These are phyloP conservation scores for Candida pseudoglaebosa DNA, from an alignment of 805 yeast genomes.

Conservation along the genomic window DNA sequence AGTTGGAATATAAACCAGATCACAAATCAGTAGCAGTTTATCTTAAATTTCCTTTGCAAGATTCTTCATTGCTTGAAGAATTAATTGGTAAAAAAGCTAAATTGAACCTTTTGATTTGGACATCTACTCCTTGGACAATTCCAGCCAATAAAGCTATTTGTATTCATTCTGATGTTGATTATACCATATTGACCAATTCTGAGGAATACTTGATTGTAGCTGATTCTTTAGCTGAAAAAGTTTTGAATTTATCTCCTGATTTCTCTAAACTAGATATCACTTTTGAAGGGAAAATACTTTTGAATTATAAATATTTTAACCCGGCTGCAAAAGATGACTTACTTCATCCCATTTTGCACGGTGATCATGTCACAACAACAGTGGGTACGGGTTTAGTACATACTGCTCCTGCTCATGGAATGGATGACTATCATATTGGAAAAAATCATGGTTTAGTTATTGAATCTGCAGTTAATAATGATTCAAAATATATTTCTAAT, in stretches of 20 bases:
- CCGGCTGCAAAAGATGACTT: conserved; percentile 7
- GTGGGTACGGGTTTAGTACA: conserved; percentile 97
- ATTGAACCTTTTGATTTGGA: conserved; percentile 68
- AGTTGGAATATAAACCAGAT: conserved; percentile 74
- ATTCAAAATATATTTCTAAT: conserved; percentile 58
- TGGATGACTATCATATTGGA: conserved; percentile 83
- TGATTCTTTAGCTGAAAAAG: conserved; percentile 37
- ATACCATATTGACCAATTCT: conserved; percentile 41
- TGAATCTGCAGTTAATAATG: conserved; percentile 73
- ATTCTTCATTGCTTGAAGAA: background rate
- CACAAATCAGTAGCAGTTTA: conserved; percentile 69
- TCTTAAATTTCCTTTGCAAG: conserved; percentile 55
- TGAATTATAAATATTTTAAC: conserved; percentile 37
- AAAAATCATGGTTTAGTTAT: conserved; percentile 51
- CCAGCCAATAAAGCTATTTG: conserved; percentile 85
- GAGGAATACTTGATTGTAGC: conserved; percentile 57
- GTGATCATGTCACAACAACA: conserved; percentile 71
- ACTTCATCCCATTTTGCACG: conserved; percentile 63
- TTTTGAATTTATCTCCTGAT: conserved; percentile 29
- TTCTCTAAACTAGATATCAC: conserved; percentile 6
- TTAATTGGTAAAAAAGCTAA: conserved; percentile 2
- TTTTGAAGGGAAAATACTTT: conserved; percentile 22
- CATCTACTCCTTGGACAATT: conserved; percentile 98
- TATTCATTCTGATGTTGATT: conserved; percentile 53
- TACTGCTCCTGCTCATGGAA: conserved; percentile 97